phyloP scores from a whole-genome alignment of 2,329 filamentous ascomycete genomes.

The Cercospora nicotianae region DNA sequence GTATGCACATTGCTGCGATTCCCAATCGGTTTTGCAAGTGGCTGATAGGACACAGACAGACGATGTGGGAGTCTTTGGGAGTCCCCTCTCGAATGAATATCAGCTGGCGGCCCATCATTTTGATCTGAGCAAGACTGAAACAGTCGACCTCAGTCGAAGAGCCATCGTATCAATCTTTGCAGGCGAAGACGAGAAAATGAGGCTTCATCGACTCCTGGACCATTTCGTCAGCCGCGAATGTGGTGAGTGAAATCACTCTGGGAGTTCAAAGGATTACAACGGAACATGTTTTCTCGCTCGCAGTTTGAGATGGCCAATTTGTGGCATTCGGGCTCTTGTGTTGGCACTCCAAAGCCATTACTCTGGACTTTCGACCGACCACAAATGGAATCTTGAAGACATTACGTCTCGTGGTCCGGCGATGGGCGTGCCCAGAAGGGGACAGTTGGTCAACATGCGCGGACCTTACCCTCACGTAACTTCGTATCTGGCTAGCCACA shows the following conservation, averaged over 20 bases:
- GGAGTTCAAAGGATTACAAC: neutral
- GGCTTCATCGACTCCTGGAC: conserved; percentile 43
- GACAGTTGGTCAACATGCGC: neutral
- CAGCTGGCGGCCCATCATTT: conserved; percentile 71
- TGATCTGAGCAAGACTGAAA: conserved; percentile 49
- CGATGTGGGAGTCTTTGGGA: conserved; percentile 79
- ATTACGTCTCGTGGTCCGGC: neutral
- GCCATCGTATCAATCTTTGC: conserved; percentile 68
- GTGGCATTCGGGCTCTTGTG: neutral
- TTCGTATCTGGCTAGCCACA: too few species aligned
- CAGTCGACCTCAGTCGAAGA: conserved; percentile 60
- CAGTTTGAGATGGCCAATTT: neutral
- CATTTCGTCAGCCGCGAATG: conserved; percentile 4
- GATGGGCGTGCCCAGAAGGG: neutral
- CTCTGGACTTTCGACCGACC: neutral
- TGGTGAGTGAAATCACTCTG: neutral
- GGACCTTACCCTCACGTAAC: neutral
- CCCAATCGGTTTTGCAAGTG: neutral
- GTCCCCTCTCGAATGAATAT: conserved; percentile 75
- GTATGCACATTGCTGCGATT: conserved; percentile 41
- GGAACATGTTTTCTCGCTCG: neutral
- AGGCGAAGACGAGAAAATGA: conserved; percentile 60
- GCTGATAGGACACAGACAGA: conserved; percentile 62
- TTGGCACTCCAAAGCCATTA: neutral
- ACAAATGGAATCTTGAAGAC: neutral